Evolutionary conservation across 2,329 filamentous ascomycete genomes (phyloP).

Genomic region (Monilinia fructigena): DNA sequence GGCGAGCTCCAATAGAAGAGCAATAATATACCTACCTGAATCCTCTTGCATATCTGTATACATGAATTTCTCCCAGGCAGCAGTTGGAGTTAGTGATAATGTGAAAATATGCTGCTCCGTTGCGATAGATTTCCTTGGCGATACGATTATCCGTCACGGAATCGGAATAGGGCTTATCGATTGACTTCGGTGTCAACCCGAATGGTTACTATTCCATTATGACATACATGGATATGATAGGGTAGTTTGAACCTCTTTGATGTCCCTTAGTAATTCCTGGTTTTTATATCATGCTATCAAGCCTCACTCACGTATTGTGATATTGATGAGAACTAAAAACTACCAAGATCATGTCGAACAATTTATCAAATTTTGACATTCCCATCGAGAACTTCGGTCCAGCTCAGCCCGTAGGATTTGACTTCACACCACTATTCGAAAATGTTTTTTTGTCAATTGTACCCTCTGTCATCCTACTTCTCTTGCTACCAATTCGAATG

Average conservation of each 20-base stretch:
- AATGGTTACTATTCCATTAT: neutral
- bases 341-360: conserved; percentile 16
- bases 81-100: neutral
- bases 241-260: neutral
- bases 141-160: neutral
- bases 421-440: conserved; percentile 36
- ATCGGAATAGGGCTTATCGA: neutral
- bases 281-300: conserved; percentile 8
- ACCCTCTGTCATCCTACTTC: conserved; percentile 29
- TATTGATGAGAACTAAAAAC: neutral
- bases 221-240: neutral
- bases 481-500: conserved; percentile 29
- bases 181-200: neutral
- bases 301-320: neutral
- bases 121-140: neutral
- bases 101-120: neutral
- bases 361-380: conserved; percentile 4
- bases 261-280: neutral
- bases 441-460: conserved; percentile 31
- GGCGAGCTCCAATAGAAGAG: neutral
- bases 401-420: conserved; percentile 29
- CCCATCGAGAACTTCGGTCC: conserved; percentile 29
- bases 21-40: neutral
- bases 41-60: neutral
- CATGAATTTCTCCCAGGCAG: neutral